Evolutionary conservation across 148 eudicot species (phyloP).

Genomic region (Bassia scoparia): DNA sequence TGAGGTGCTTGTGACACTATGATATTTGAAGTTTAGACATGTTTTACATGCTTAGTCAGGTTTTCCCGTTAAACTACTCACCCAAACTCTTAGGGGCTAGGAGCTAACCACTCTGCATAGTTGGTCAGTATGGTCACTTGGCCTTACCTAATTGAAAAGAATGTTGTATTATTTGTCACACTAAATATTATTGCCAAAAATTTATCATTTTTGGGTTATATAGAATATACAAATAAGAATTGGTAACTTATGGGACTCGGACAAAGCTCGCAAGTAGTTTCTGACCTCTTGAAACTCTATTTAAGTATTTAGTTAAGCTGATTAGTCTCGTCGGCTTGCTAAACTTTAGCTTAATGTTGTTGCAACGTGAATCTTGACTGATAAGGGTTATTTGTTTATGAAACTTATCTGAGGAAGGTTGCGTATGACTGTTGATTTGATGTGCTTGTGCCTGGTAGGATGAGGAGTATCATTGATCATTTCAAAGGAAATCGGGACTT

Average conservation of each 20-base stretch:
- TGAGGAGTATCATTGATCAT: conserved; percentile 84
- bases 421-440: background rate
- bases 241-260: no score
- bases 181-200: no score
- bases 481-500: conserved; percentile 83
- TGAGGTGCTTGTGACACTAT: background rate
- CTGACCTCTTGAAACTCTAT: background rate
- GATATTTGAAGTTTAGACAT: background rate
- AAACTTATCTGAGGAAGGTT: background rate
- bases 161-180: no score
- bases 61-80: background rate
- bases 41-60: background rate
- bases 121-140: no score
- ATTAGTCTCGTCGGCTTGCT: background rate
- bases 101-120: no score
- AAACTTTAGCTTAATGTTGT: background rate
- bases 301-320: background rate
- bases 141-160: no score
- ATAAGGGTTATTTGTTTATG: background rate
- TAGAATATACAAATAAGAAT: no score
- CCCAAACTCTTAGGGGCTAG: background rate
- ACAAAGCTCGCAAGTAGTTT: background rate
- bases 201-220: no score
- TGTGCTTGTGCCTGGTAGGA: conserved; percentile 53
- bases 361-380: background rate